These are phyloP conservation scores for Nicotiana tabacum DNA, from an alignment of 257 asterid genomes.

Conservation along the genomic window DNA sequence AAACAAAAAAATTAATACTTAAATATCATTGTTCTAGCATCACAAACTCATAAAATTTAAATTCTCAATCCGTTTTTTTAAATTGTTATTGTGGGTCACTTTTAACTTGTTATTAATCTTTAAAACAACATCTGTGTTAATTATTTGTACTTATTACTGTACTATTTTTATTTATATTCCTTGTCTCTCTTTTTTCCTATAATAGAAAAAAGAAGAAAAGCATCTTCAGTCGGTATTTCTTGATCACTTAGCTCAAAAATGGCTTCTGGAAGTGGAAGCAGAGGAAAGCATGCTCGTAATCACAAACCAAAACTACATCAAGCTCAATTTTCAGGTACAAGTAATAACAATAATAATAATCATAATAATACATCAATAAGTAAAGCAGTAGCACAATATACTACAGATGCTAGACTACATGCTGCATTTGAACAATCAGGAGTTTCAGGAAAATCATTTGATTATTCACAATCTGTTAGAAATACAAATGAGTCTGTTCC, in stretches of 20 bases:
- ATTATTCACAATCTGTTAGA: slow-evolving; percentile 38
- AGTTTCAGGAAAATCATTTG: slow-evolving; percentile 37
- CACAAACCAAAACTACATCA: not conserved
- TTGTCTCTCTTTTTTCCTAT: too few species aligned
- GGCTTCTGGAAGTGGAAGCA: not conserved
- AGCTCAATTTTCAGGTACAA: slow-evolving; percentile 41
- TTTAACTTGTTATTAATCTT: too few species aligned
- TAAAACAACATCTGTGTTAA: too few species aligned
- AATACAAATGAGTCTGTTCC: slow-evolving; percentile 34
- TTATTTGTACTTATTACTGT: too few species aligned
- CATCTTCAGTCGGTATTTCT: not conserved
- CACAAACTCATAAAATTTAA: too few species aligned
- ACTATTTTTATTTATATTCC: too few species aligned
- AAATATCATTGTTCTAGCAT: too few species aligned
- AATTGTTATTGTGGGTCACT: too few species aligned
- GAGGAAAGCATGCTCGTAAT: not conserved
- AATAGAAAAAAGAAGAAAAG: too few species aligned
- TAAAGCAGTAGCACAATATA: slow-evolving; percentile 52
- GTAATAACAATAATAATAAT: slow-evolving; percentile 25
- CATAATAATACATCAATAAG: slow-evolving; percentile 31
- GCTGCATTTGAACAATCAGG: slow-evolving; percentile 53
- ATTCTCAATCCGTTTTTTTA: too few species aligned
- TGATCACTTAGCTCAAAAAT: not conserved
- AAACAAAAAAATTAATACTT: too few species aligned
- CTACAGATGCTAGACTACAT: slow-evolving; percentile 43